Conservation (phyloP, 306 rosid species). For the Biancaea sappan region DNA sequence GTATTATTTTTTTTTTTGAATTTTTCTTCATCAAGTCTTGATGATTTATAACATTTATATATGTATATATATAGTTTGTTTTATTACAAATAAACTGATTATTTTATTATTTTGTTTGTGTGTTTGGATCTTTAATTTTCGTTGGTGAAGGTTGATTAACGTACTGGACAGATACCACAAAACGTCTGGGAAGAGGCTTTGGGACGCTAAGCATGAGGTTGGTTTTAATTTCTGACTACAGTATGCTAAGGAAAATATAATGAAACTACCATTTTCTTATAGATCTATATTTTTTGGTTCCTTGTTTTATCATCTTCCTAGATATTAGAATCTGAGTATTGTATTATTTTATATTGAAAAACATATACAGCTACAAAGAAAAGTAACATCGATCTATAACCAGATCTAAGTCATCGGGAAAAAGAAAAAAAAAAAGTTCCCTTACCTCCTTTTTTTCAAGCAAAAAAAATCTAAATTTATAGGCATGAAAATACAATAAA, state of each 20-base stretch:
- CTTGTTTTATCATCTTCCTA: constrained; percentile 7
- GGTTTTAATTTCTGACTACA: neutral
- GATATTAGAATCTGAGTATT: constrained; percentile 28
- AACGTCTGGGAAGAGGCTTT: constrained; percentile 63
- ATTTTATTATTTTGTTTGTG: neutral
- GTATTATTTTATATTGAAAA: neutral
- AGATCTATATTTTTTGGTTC: constrained; percentile 85
- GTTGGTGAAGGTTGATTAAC: constrained; percentile 60
- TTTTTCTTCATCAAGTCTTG: too few species aligned
- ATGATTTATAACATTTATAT: too few species aligned
- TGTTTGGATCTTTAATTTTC: neutral
- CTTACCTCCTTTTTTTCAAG: neutral
- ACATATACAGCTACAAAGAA: neutral
- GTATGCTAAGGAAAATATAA: constrained; percentile 43
- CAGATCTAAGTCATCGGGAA: neutral
- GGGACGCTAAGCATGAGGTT: constrained; percentile 98
- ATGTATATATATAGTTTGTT: too few species aligned
- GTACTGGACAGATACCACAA: constrained; percentile 72
- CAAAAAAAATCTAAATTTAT: neutral
- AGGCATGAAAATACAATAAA: neutral
- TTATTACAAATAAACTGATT: neutral
- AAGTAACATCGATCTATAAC: constrained; percentile 3
- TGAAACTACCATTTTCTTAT: neutral
- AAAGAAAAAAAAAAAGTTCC: neutral
- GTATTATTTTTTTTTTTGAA: constrained; percentile 38